Base-by-base conservation (phyloP, 2,329 filamentous ascomycete species). In the Fusarium sp. region DNA sequence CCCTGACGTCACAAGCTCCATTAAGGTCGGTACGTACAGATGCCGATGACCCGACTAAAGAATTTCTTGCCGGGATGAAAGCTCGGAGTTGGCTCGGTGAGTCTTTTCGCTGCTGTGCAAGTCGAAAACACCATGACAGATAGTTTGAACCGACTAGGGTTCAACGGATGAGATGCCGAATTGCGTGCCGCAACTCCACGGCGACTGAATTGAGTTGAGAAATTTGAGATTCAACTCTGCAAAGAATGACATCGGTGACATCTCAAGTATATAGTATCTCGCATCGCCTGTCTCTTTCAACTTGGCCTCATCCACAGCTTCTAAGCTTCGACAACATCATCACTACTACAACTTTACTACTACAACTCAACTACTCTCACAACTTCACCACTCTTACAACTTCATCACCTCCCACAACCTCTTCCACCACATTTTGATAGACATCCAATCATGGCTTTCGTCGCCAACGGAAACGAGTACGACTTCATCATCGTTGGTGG, bases 401-500 rank as follows among this genome's bases (percentile, higher is more conserved):
- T 42, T 42, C 40, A 14, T 42, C n/a, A 42, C 6, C 11, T 42
- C 38, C 11, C 8, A 1, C 22, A 6, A 47, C 42, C 22, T 6
- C 22, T 25, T 25, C 8, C 7, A 47, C 5, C 42, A 27, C 42
- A 6, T 10, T 27, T 18, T 2, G 6, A 18, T 11, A 11, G 0
- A 27, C 22, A 47, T 27, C 22, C 14, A 47, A 47, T 47, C 42
- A 47, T 47, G 42, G 42, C 42, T 47, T 47, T 47, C 42, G 42
- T 47, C 42, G 42, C 42, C 42, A 47, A 47, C 42, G 42, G 42
- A 47, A 47, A 47, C 42, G 42, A 47, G 42, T 47, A 47, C 42
- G 52, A 57, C 52, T 57, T 57, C 52, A 35, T 57, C 52, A 9
- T 57, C 31, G 52, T 57, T 16, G 69, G 69, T 69, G 66, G 82